Evolutionary conservation across 2,329 filamentous ascomycete genomes (phyloP), one percentile per base, ranked within the genome.

Genomic region (Colletotrichum costaricense): DNA sequence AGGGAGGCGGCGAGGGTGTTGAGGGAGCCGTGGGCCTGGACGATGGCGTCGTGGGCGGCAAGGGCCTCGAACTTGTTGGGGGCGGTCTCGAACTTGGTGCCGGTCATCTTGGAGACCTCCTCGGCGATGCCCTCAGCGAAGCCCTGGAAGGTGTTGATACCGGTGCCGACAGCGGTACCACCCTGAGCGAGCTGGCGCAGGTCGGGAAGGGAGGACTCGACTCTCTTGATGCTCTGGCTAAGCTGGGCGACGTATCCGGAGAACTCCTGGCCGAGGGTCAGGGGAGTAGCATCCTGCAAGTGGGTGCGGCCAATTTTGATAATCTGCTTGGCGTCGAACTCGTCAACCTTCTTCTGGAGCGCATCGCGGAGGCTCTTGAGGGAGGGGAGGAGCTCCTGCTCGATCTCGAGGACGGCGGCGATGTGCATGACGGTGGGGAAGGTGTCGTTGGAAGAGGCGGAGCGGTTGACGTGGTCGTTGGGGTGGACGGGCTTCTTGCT

Each of bases 391-490:
- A 99, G 92, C 78, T 93, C 90, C 81, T 93, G 89, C 86, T 98
- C 95, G 74, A 98, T 89, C 84, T 98, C 97, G 74, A 98, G 90
- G 62, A 98, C 95, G 76, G 96, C 96, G 74, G 97, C 96, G 82
- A 99, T 98, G 89, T 98, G 97, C 97, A 99, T 99, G 82, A 98
- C 97, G 77, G 97, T 98, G 55, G 97, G 97, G 91, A 99, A 99
- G 78, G 96, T 98, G 84, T 99, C 97, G 88, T 99, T 99, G 80
- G 97, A 98, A 63, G 95, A 98, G 78, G 97, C 97, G 77, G 94
- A 97, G 92, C 97, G 97, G 91, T 99, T 99, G 85, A 99, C 97
- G 84, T 99, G 97, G 88, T 99, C 97, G 86, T 98, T 99, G 80
- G 97, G 97, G 87, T 99, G 97, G 76, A 99, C 97, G 33, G 97